phyloP scores from a whole-genome alignment of 345 rosid species.

The Eucalyptus fibrosa region DNA sequence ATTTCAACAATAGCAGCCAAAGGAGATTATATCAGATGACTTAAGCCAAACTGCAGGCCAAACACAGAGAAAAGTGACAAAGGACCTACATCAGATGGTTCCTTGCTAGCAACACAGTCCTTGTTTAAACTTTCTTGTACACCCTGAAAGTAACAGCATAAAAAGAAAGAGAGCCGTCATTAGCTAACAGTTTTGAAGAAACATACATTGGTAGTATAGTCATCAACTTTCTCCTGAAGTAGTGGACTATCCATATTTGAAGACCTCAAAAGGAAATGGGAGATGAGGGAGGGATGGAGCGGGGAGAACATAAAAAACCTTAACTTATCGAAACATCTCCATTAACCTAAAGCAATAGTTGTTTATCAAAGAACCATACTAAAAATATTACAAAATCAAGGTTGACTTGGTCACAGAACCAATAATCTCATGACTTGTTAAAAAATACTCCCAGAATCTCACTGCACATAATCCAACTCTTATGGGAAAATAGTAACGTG shows the following conservation, averaged over 20 bases:
- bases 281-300: neutral
- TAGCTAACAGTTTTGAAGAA: neutral
- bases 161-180: neutral
- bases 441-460: neutral
- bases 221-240: neutral
- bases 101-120: slow-evolving; percentile 29
- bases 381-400: neutral
- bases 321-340: neutral
- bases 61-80: neutral
- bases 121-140: neutral
- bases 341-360: neutral
- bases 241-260: neutral
- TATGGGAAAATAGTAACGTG: neutral
- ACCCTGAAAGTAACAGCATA: neutral
- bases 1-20: neutral
- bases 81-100: slow-evolving; percentile 24
- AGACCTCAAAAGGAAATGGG: neutral
- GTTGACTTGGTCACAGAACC: neutral
- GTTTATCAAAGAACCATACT: neutral
- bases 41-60: neutral
- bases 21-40: neutral
- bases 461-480: neutral
- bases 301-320: neutral
- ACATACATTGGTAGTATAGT: neutral
- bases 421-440: neutral